Base-by-base conservation (phyloP, 1,284 basidiomycete genomes). In the Filobasidium uniguttulatum region DNA sequence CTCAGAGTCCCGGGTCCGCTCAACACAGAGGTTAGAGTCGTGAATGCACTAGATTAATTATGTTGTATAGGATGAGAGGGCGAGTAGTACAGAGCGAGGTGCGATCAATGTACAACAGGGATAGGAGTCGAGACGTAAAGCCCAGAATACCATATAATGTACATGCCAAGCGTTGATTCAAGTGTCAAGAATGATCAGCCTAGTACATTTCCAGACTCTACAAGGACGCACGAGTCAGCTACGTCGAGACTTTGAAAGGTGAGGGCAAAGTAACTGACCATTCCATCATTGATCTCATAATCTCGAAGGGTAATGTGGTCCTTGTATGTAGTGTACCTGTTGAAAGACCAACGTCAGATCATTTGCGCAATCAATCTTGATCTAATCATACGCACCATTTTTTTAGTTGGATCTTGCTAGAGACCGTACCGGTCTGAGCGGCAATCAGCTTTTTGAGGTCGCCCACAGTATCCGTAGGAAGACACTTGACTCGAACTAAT, bases 401-500 rank as follows among this genome's bases (percentile, higher is more conserved):
- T 80, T 96, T 98, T 48, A 98, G 72, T 62, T 83, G 78, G 55
- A 98, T 96, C 78, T 97, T 91, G 38, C 70, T 71, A 8, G 70
- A 64, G 61, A 86, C 80, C 3, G 91, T 97, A 43, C 93, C 94
- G 0, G 81, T 97, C 70, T 98, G 93, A 3, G 90, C 91, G 2
- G 85, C 90, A 58, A 98, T 96, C 52, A 97, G 81, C 69, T 85
- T 85, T 75, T 98, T 98, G 54, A 97, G 73, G 67, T 96, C 91
- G 28, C 91, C 91, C 23, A 98, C 86, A 0, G 93, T 98, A 67
- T 98, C 93, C 14, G 96, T 83, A 4, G 88, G 81, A 60, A 84
- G 83, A 71, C 84, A 88, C 71, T 94, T 93, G 62, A 93, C 85
- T 57, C 85, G 83, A 46, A 93, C 86, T 90, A 59, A 0, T 28